These are phyloP conservation scores for Lasiodiplodia theobromae DNA, from an alignment of 2,329 filamentous ascomycete species.

Conservation along the genomic window DNA sequence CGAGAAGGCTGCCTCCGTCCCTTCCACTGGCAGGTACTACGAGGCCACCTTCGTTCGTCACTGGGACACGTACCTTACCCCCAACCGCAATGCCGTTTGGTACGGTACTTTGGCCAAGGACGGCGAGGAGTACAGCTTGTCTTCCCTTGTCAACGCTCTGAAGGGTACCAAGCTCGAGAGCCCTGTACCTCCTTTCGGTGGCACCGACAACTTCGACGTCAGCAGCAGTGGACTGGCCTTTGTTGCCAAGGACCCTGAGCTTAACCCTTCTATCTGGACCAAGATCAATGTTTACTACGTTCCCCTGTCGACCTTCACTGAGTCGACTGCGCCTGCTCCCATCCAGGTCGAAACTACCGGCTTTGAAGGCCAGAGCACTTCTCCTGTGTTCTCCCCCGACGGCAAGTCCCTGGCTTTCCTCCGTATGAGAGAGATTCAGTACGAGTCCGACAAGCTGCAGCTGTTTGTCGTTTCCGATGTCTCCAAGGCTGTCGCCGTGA, in stretches of 20 bases:
- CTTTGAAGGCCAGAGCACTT: constrained; percentile 69
- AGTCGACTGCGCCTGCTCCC: constrained; percentile 58
- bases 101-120: constrained; percentile 64
- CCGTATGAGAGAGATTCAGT: constrained; percentile 77
- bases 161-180: constrained; percentile 65
- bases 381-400: constrained; percentile 76
- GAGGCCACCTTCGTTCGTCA: constrained; percentile 79
- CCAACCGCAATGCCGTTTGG: constrained; percentile 75
- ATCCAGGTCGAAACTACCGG: constrained; percentile 63
- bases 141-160: constrained; percentile 69
- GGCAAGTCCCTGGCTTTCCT: constrained; percentile 77
- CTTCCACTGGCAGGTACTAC: constrained; percentile 74
- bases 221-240: constrained; percentile 71
- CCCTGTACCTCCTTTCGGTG: constrained; percentile 81
- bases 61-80: constrained; percentile 79
- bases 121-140: constrained; percentile 43
- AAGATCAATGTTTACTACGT: constrained; percentile 83
- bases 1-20: constrained; percentile 64
- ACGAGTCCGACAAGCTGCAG: constrained; percentile 81
- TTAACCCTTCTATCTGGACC: constrained; percentile 77
- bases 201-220: constrained; percentile 80
- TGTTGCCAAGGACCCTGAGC: constrained; percentile 74
- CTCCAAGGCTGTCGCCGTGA: constrained; percentile 63
- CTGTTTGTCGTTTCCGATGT: constrained; percentile 71
- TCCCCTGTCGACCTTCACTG: constrained; percentile 67